Evolutionary conservation across 2,329 filamentous ascomycete genomes (phyloP), one percentile per base, ranked within the genome.

Genomic region (Penicillium sp.): DNA sequence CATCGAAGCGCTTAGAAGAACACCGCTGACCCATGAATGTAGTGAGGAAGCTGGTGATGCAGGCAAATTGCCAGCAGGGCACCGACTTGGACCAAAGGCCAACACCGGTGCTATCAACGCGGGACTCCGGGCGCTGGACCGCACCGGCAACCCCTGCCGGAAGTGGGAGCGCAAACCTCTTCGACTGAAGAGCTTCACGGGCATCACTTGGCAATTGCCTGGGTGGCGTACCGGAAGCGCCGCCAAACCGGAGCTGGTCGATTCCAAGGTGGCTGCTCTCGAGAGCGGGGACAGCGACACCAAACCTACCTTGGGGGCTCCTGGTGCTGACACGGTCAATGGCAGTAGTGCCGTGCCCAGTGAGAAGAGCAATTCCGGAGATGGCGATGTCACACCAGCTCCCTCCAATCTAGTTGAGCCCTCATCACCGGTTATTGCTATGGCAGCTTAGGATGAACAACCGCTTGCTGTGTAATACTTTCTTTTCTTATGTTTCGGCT

Each of bases 81-180:
- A 90, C 67, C 94, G 94, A 64, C 82, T 96, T 16, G 90, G 90
- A 3, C 92, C 92, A 51, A 96, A 95, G 66, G 90, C 90, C 35
- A 96, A 95, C 63, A 85, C 90, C 56, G 92, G 92, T 48, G 90
- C 90, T 42, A 98, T 98, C 74, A 98, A 98, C 61, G 92, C 92
- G 37, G 86, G 87, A 35, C 81, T 98, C 33, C 86, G 92, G 38
- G 90, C 92, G 9, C 84, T 98, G 48, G 92, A 98, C 65, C 82
- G 90, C 44, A 84, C 84, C 6, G 90, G 90, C 51, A 85, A 90
- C 57, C 89, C 92, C 7, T 95, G 89, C 65, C 85, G 90, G 49
- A 89, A 82, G 62, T 98, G 92, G 92, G 74, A 80, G 60, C 85
- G 82, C 64, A 87, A 87, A 47, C 77, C 80, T 39, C 86, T 96